Evolutionary conservation across 257 asterid genomes (phyloP).

Genomic region (Anisodus tanguticus): DNA sequence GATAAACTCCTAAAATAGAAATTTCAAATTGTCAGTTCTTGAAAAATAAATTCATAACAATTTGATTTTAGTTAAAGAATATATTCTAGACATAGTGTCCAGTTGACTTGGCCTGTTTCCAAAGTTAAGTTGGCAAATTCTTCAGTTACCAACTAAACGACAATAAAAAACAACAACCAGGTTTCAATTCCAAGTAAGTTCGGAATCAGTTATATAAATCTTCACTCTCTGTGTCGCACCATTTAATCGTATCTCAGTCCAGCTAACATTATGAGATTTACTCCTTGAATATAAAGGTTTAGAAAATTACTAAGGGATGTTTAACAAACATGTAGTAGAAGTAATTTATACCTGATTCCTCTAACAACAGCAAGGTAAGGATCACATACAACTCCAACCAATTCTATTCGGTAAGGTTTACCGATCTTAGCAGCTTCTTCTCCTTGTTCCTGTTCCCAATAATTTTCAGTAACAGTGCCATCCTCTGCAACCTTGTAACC

Average conservation of each 20-base stretch:
- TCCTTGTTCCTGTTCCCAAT: constrained; percentile 69
- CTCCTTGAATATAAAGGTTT: neutral
- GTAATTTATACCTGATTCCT: constrained; percentile 72
- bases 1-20: too few species aligned
- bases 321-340: neutral
- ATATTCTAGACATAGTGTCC: too few species aligned
- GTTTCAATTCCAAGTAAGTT: neutral
- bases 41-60: too few species aligned
- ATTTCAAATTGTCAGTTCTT: neutral
- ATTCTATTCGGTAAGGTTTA: constrained; percentile 82
- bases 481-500: constrained; percentile 82
- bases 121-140: too few species aligned
- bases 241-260: neutral
- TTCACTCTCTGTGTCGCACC: neutral
- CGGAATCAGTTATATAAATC: neutral
- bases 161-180: neutral
- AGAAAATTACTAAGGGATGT: neutral
- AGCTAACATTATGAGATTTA: neutral
- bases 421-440: constrained; percentile 34
- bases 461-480: constrained; percentile 70
- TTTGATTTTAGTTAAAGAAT: too few species aligned
- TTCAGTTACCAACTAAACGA: too few species aligned
- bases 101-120: too few species aligned
- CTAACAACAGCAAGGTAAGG: constrained; percentile 86
- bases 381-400: constrained; percentile 95